phyloP scores from a whole-genome alignment of 371 early-diverging fungal species.

The Mortierella sp. region DNA sequence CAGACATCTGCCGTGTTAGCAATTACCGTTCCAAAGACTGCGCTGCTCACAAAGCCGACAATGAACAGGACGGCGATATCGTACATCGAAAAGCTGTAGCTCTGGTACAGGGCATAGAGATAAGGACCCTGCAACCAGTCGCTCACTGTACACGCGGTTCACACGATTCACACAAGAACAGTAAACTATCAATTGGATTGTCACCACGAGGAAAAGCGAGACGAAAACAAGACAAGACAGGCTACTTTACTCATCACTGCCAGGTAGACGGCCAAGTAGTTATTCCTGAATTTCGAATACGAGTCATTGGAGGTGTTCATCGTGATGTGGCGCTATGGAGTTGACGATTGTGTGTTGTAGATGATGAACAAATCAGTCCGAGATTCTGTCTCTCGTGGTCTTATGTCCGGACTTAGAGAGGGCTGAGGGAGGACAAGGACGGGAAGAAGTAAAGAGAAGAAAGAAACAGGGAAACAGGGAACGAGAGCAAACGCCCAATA shows the following conservation, averaged over 20 bases:
- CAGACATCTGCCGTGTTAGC: conserved; percentile 80
- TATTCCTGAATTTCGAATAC: conserved; percentile 53
- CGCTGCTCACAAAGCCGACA: conserved; percentile 80
- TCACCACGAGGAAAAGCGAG: too few relatives aligned
- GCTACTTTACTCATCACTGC: conserved; percentile 72
- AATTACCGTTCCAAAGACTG: conserved; percentile 78
- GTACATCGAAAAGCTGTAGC: conserved; percentile 66
- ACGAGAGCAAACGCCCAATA: too few relatives aligned
- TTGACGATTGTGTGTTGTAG: too few relatives aligned
- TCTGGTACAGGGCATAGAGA: conserved; percentile 75
- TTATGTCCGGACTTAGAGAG: too few relatives aligned
- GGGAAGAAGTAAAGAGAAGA: neutral
- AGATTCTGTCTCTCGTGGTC: too few relatives aligned
- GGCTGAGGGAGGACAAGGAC: neutral
- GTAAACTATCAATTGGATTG: too few relatives aligned
- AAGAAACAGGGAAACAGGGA: too few relatives aligned
- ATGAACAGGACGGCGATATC: conserved; percentile 78
- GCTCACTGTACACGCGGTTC: conserved; percentile 67
- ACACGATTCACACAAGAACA: too few relatives aligned
- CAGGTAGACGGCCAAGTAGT: conserved; percentile 72
- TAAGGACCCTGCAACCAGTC: conserved; percentile 87
- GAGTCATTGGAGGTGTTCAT: conserved; percentile 20
- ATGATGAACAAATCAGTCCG: too few relatives aligned
- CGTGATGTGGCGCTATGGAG: too few relatives aligned
- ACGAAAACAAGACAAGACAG: neutral